Conservation (phyloP, 2,329 filamentous ascomycete species). For the Venturia pyrina region DNA sequence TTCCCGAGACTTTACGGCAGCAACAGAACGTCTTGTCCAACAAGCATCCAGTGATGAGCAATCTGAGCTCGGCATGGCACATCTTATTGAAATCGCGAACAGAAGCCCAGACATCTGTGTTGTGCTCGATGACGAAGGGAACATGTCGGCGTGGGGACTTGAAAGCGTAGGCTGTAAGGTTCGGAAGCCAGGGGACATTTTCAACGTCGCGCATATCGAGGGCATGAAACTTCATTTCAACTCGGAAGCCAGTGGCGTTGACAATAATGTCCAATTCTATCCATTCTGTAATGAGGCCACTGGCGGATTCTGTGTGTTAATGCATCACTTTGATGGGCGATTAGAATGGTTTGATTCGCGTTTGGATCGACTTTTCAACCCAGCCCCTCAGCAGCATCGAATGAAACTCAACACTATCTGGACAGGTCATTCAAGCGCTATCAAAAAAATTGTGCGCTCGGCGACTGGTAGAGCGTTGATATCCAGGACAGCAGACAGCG, state of each 20-base stretch:
- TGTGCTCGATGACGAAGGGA: conserved; percentile 70
- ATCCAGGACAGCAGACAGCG: conserved; percentile 67
- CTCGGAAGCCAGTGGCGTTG: conserved; percentile 20
- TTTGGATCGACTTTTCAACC: conserved; percentile 72
- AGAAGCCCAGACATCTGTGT: conserved; percentile 80
- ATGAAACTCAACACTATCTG: conserved; percentile 57
- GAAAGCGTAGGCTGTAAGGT: conserved; percentile 71
- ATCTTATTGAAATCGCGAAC: conserved; percentile 77
- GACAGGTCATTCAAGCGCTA: conserved; percentile 72
- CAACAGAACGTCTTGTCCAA: conserved; percentile 67
- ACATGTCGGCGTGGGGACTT: conserved; percentile 86
- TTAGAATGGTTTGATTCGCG: conserved; percentile 74
- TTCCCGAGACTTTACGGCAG: conserved; percentile 65
- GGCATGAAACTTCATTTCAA: conserved; percentile 36
- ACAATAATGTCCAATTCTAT: conserved; percentile 58
- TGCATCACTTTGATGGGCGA: conserved; percentile 77
- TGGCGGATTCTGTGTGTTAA: conserved; percentile 59
- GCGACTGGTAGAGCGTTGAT: conserved; percentile 71
- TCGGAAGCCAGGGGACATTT: conserved; percentile 58
- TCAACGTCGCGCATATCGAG: conserved; percentile 74
- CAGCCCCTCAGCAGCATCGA: conserved; percentile 47
- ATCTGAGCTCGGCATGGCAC: conserved; percentile 65
- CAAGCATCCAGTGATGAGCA: conserved; percentile 47
- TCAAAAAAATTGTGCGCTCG: conserved; percentile 81
- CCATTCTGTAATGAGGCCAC: conserved; percentile 57